These are phyloP conservation scores for Gomphus sp. DNA, from an alignment of 1,284 basidiomycete species.

Conservation along the genomic window DNA sequence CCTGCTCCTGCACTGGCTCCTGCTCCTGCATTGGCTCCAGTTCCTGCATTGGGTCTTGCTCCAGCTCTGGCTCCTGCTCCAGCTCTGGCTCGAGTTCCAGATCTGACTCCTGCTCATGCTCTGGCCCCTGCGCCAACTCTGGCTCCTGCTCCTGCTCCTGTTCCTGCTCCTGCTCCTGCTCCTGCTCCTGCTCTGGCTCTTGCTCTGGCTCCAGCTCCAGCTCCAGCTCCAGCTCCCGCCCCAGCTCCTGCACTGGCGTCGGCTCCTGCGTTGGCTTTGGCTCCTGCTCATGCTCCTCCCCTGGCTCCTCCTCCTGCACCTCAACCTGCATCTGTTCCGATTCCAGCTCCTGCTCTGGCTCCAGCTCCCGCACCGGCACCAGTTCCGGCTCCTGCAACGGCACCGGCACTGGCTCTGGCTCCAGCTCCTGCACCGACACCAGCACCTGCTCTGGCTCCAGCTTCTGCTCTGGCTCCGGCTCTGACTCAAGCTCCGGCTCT, in stretches of 20 bases:
- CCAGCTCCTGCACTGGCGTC: not conserved
- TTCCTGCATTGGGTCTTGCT: not conserved
- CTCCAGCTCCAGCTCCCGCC: not conserved
- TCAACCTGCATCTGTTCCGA: not conserved
- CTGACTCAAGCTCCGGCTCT: not conserved
- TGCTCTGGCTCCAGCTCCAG: not conserved
- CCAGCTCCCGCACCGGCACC: not conserved
- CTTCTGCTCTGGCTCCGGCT: not conserved
- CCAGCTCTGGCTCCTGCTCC: not conserved
- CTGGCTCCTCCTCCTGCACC: not conserved
- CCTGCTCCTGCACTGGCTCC: not conserved
- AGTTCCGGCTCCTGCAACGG: too few species aligned
- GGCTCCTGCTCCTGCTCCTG: not conserved
- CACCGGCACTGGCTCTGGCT: not conserved
- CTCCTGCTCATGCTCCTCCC: not conserved
- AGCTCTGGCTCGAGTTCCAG: not conserved
- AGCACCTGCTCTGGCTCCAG: not conserved
- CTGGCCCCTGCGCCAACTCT: not conserved
- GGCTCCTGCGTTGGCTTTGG: not conserved
- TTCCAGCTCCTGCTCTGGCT: not conserved
- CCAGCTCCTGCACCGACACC: not conserved
- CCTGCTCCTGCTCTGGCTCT: not conserved
- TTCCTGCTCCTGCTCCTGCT: not conserved
- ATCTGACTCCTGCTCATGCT: not conserved
- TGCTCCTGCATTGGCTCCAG: not conserved